Conservation (phyloP, 139 green algal genomes). For the Trebouxia sp. region DNA sequence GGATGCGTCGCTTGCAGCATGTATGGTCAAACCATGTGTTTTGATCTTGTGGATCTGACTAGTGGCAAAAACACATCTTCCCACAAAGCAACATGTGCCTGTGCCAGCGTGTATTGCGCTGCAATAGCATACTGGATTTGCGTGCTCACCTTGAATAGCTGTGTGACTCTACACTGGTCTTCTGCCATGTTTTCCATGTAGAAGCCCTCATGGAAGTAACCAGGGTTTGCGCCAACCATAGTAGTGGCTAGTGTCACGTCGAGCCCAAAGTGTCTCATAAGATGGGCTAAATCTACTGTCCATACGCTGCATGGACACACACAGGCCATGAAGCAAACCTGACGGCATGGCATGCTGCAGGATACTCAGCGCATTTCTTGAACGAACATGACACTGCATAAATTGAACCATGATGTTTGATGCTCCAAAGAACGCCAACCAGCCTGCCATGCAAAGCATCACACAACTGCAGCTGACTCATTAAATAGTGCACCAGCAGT, state of each 20-base stretch:
- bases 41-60: not conserved
- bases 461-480: not conserved
- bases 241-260: slow-evolving; percentile 72
- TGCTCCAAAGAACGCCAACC: no score
- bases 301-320: slow-evolving; percentile 70
- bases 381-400: no score
- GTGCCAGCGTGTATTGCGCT: not conserved
- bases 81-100: not conserved
- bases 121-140: slow-evolving; percentile 40
- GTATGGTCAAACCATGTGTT: not conserved
- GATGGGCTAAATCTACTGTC: slow-evolving; percentile 91
- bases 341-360: not conserved
- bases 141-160: slow-evolving; percentile 77
- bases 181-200: slow-evolving; percentile 81
- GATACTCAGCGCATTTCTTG: not conserved
- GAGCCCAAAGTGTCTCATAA: slow-evolving; percentile 73
- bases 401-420: no score
- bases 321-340: not conserved
- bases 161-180: slow-evolving; percentile 72
- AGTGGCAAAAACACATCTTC: not conserved
- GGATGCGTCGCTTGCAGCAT: not conserved
- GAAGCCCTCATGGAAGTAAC: slow-evolving; percentile 78
- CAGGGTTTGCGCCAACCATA: slow-evolving; percentile 83
- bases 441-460: not conserved
- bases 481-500: not conserved